Evolutionary conservation across 2,329 filamentous ascomycete genomes (phyloP).

Genomic region (Cercospora sp.): DNA sequence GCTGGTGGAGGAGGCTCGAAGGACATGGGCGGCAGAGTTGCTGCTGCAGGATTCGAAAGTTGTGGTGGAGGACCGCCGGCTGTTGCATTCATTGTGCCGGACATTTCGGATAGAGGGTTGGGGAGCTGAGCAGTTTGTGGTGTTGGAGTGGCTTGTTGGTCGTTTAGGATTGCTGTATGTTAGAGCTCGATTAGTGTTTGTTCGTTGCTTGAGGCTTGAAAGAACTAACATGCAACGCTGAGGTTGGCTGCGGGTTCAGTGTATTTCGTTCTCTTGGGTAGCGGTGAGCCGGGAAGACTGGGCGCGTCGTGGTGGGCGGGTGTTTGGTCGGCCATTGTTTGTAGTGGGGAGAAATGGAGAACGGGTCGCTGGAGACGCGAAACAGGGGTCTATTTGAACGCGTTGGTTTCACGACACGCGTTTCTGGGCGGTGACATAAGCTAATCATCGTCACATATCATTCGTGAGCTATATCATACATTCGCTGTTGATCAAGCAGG

Average conservation of each 20-base stretch:
- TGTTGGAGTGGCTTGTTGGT: constrained; percentile 38
- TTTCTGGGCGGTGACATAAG: not conserved
- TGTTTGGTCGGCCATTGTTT: constrained; percentile 36
- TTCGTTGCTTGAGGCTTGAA: not conserved
- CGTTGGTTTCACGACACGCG: constrained; percentile 3
- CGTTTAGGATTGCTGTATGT: constrained; percentile 40
- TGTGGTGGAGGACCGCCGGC: constrained; percentile 16
- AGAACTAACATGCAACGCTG: constrained; percentile 38
- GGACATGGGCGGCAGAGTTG: constrained; percentile 36
- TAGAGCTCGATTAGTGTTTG: not conserved
- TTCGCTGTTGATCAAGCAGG: not conserved
- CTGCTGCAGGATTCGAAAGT: constrained; percentile 12
- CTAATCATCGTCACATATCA: not conserved
- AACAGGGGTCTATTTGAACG: constrained; percentile 1
- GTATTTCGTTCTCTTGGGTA: constrained; percentile 77
- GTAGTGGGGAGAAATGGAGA: not conserved
- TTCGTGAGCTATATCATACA: not conserved
- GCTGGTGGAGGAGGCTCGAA: constrained; percentile 53
- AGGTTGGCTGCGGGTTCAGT: constrained; percentile 44
- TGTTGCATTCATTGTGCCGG: constrained; percentile 22
- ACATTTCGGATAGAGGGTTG: constrained; percentile 31
- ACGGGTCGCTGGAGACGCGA: constrained; percentile 6
- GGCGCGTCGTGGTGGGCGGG: constrained; percentile 50
- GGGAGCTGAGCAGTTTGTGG: constrained; percentile 30
- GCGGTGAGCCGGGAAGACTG: constrained; percentile 68